These are phyloP conservation scores for Magnusiomyces sp. DNA, from an alignment of 1,139 yeast genomes.

Conservation along the genomic window DNA sequence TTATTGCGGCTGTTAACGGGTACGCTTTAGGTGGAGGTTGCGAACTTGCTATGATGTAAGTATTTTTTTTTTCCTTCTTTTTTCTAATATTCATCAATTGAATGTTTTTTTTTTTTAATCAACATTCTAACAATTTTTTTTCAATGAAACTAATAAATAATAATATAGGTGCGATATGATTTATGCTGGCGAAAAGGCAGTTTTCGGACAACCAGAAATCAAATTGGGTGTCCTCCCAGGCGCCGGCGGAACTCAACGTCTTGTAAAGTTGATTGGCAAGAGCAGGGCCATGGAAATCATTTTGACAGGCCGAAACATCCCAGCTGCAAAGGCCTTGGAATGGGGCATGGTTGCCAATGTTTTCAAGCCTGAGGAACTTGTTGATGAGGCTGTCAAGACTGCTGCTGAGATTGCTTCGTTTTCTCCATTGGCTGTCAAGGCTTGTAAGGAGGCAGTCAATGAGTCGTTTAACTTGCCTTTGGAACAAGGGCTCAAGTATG, in stretches of 20 bases:
- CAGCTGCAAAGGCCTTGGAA: conserved; percentile 39
- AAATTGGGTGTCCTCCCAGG: conserved; percentile 47
- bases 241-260: conserved; percentile 46
- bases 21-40: conserved; percentile 49
- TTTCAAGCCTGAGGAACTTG: conserved; percentile 34
- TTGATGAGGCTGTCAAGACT: conserved; percentile 39
- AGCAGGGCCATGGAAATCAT: conserved; percentile 42
- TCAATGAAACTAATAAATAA: too few species aligned
- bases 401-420: conserved; percentile 37
- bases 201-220: conserved; percentile 48
- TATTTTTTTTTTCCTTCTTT: conserved; percentile 2
- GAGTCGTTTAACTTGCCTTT: conserved; percentile 34
- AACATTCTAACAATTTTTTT: too few species aligned
- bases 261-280: conserved; percentile 41
- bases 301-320: conserved; percentile 39
- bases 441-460: conserved; percentile 41
- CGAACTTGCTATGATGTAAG: conserved; percentile 42
- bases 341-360: conserved; percentile 44
- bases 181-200: conserved; percentile 43
- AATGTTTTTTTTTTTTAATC: background rate
- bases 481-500: conserved; percentile 36
- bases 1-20: conserved; percentile 46
- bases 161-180: conserved; percentile 39
- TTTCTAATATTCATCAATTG: background rate
- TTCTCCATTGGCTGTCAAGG: conserved; percentile 39